Conservation (phyloP, 1,139 yeast species). For the Suhomyces terraborum region DNA sequence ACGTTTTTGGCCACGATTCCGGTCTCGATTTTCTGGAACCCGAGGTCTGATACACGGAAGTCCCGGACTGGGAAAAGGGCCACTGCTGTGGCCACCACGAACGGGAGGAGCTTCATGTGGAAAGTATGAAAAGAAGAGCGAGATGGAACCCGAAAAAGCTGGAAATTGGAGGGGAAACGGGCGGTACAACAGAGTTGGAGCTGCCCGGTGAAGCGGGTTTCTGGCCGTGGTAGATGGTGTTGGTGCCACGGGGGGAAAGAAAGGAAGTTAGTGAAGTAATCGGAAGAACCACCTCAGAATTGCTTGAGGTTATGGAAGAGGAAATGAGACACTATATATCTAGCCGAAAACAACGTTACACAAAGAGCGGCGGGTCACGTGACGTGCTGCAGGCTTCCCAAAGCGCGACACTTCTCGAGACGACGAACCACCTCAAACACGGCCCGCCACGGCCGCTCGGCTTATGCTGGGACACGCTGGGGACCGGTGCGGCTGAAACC, state of each 20-base stretch:
- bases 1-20: background rate
- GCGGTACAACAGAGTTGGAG: background rate
- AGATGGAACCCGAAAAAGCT: background rate
- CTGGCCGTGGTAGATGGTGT: background rate
- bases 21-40: slow-evolving; percentile 1
- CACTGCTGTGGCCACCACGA: slow-evolving; percentile 1
- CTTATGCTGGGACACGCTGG: too few relatives aligned
- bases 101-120: slow-evolving; percentile 4
- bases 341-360: slow-evolving; percentile 5
- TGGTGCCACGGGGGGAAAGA: background rate
- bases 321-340: slow-evolving; percentile 1
- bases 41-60: slow-evolving; percentile 8
- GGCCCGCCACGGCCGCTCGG: too few relatives aligned
- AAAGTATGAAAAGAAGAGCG: background rate
- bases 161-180: background rate
- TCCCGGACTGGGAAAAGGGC: slow-evolving; percentile 10
- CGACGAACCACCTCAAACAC: too few relatives aligned
- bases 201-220: background rate
- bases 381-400: too few relatives aligned
- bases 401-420: too few relatives aligned
- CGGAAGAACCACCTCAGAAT: slow-evolving; percentile 1
- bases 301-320: background rate
- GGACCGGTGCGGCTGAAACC: too few relatives aligned
- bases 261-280: background rate
- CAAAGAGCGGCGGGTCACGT: too few relatives aligned